Conservation (phyloP, 139 green algal species). For the Zygnema circumcarinatum region DNA sequence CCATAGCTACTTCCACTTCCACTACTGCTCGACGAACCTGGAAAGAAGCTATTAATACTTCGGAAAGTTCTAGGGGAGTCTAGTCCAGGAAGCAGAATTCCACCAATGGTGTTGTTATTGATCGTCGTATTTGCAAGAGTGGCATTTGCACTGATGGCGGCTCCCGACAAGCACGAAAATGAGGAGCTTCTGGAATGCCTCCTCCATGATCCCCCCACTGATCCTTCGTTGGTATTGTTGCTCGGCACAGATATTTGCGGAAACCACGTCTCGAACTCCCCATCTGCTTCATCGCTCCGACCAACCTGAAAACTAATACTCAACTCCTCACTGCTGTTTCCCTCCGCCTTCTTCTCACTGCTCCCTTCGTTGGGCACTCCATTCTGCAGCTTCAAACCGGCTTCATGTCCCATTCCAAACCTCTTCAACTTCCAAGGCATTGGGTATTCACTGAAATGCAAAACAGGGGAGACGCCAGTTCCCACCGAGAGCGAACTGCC, state of each 20-base stretch:
- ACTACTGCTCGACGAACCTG: neutral
- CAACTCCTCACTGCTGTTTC: neutral
- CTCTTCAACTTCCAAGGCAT: too few species aligned
- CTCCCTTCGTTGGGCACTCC: neutral
- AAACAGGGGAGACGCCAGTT: too few species aligned
- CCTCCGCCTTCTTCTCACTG: neutral
- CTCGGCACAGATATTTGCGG: neutral
- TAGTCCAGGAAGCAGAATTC: slow-evolving; percentile 19
- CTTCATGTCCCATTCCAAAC: too few species aligned
- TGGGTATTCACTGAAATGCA: too few species aligned
- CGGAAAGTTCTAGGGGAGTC: slow-evolving; percentile 52
- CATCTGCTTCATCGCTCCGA: neutral
- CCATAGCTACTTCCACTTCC: neutral
- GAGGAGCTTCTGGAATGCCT: slow-evolving; percentile 25
- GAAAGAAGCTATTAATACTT: slow-evolving; percentile 1
- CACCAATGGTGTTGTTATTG: neutral
- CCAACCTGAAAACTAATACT: neutral
- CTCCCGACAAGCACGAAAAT: slow-evolving; percentile 34
- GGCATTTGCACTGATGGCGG: slow-evolving; percentile 38
- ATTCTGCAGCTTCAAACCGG: too few species aligned
- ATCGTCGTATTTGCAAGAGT: slow-evolving; percentile 50
- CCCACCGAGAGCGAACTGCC: too few species aligned
- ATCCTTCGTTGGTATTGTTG: neutral
- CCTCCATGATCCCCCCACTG: neutral
- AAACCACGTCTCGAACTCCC: neutral